These are phyloP conservation scores for Termitomyces titanicus DNA, from an alignment of 768 basidiomycete genomes.

Conservation along the genomic window DNA sequence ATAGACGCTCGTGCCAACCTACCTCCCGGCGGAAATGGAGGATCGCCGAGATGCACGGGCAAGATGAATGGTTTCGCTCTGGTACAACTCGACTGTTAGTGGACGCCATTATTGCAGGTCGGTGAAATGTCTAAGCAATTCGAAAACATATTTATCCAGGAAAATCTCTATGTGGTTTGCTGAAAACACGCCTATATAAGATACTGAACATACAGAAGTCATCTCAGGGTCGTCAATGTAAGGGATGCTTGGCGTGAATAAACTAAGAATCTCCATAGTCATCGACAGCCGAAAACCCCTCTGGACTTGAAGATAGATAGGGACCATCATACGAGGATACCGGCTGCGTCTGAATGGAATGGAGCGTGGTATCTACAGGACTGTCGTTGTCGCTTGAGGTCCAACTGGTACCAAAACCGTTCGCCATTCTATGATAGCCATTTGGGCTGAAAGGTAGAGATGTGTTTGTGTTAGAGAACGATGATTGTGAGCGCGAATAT, in stretches of 20 bases:
- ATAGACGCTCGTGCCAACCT: conserved; percentile 6
- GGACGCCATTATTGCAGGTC: neutral
- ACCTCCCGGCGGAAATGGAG: conserved; percentile 7
- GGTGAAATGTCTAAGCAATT: neutral
- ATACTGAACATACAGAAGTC: neutral
- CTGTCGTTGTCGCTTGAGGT: conserved; percentile 27
- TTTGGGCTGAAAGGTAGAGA: conserved; percentile 30
- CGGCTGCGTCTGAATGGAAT: conserved; percentile 19
- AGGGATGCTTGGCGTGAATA: neutral
- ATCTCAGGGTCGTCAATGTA: conserved; percentile 2
- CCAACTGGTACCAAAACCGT: conserved; percentile 40
- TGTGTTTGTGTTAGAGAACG: conserved; percentile 33
- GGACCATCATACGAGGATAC: conserved; percentile 14
- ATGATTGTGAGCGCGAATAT: conserved; percentile 28
- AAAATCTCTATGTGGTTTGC: neutral
- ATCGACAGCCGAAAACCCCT: conserved; percentile 39
- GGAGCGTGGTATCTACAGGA: conserved; percentile 32
- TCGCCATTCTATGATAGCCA: conserved; percentile 32
- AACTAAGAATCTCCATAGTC: conserved; percentile 40
- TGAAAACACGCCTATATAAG: neutral
- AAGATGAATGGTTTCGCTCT: neutral
- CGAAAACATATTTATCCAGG: neutral
- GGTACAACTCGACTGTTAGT: neutral
- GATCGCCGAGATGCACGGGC: conserved; percentile 9
- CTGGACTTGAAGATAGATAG: conserved; percentile 36